phyloP scores from a whole-genome alignment of 805 yeast species.

The Saccharomycopsis malanga region DNA sequence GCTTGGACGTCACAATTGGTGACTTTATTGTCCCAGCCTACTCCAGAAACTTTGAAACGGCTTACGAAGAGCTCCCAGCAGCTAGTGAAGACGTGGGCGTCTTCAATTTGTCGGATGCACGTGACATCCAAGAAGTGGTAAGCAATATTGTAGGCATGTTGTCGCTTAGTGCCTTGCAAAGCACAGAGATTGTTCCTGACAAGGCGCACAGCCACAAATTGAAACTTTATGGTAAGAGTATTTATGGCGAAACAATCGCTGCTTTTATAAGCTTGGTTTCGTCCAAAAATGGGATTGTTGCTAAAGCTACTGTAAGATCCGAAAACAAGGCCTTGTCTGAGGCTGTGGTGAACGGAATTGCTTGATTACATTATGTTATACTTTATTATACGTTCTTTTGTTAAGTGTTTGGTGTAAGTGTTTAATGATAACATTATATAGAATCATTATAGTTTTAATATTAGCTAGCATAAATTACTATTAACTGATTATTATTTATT shows the following conservation, averaged over 20 bases:
- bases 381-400: too few relatives aligned
- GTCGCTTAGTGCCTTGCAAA: slow-evolving; percentile 67
- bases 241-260: slow-evolving; percentile 40
- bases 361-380: slow-evolving; percentile 30
- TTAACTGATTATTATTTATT: too few relatives aligned
- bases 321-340: slow-evolving; percentile 40
- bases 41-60: slow-evolving; percentile 64
- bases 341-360: slow-evolving; percentile 45
- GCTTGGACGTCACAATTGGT: slow-evolving; percentile 65
- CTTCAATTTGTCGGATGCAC: slow-evolving; percentile 44
- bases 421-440: too few relatives aligned
- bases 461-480: too few relatives aligned
- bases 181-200: slow-evolving; percentile 52
- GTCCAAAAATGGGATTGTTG: slow-evolving; percentile 38
- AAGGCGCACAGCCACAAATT: slow-evolving; percentile 54
- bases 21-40: slow-evolving; percentile 76
- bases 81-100: slow-evolving; percentile 53
- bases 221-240: slow-evolving; percentile 76
- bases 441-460: too few relatives aligned
- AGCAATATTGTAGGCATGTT: slow-evolving; percentile 45
- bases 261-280: slow-evolving; percentile 37
- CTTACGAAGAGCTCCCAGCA: slow-evolving; percentile 64
- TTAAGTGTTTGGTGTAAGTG: too few relatives aligned
- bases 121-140: slow-evolving; percentile 49
- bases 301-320: slow-evolving; percentile 37